Conservation (phyloP, 805 yeast species). For the Schizosaccharomyces lindneri region DNA sequence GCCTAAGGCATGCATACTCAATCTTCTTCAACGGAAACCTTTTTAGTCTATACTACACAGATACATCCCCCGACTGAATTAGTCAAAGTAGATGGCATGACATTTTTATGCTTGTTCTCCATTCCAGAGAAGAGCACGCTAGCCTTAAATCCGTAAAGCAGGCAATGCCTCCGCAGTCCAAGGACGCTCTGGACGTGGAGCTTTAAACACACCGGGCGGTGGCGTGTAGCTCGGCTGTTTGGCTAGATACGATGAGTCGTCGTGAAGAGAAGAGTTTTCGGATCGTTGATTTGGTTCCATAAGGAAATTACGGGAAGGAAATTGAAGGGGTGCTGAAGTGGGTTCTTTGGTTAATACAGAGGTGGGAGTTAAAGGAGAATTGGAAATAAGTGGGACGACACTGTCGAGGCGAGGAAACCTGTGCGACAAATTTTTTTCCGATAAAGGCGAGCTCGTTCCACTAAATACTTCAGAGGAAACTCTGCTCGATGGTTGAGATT, state of each 20-base stretch:
- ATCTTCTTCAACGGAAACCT: no score
- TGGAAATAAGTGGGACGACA: neutral
- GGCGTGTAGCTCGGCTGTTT: neutral
- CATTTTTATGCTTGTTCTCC: no score
- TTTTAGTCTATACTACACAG: no score
- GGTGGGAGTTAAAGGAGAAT: neutral
- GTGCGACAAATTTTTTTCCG: neutral
- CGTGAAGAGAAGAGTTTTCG: neutral
- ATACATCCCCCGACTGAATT: no score
- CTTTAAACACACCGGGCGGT: neutral
- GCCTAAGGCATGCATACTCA: no score
- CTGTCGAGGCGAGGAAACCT: neutral
- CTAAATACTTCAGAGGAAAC: neutral
- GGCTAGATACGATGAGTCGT: neutral
- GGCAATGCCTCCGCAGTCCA: neutral
- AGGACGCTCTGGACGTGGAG: neutral
- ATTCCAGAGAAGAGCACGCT: no score
- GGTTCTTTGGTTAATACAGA: neutral
- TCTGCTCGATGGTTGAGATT: neutral
- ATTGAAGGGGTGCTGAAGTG: neutral
- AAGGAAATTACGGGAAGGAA: neutral
- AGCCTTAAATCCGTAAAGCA: neutral
- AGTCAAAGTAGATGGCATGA: no score
- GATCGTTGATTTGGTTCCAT: neutral
- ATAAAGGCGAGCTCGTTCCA: neutral